phyloP scores from a whole-genome alignment of 2,329 filamentous ascomycete genomes.

The Pestalotiopsis sp. region DNA sequence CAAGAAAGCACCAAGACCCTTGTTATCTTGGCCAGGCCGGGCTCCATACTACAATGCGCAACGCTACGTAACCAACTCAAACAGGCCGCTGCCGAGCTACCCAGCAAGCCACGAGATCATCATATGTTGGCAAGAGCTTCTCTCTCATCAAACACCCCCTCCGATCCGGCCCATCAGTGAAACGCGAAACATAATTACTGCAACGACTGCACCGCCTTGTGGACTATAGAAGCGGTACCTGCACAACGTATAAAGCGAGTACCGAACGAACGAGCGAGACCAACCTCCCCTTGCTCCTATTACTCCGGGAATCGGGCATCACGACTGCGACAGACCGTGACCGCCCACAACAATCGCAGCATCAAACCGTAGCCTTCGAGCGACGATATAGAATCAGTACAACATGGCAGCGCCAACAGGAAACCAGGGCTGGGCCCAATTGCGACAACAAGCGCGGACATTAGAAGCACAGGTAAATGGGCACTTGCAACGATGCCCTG shows the following conservation, averaged over 20 bases:
- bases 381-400: not conserved
- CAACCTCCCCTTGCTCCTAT: not conserved
- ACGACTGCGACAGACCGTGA: not conserved
- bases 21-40: not conserved
- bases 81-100: not conserved
- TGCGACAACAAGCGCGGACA: slow-evolving; percentile 87
- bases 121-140: not conserved
- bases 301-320: not conserved
- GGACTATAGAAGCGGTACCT: not conserved
- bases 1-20: not conserved
- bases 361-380: not conserved
- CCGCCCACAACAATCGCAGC: not conserved
- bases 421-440: slow-evolving; percentile 82
- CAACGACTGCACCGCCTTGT: not conserved
- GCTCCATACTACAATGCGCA: not conserved
- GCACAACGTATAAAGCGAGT: not conserved
- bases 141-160: not conserved
- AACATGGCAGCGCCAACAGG: slow-evolving; percentile 56
- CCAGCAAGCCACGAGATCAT: not conserved
- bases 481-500: not conserved
- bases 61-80: not conserved
- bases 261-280: not conserved
- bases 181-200: not conserved
- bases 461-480: slow-evolving; percentile 82
- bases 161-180: not conserved